These are phyloP conservation scores for Toxicodendron radicans DNA, from an alignment of 345 rosid genomes.

Conservation along the genomic window DNA sequence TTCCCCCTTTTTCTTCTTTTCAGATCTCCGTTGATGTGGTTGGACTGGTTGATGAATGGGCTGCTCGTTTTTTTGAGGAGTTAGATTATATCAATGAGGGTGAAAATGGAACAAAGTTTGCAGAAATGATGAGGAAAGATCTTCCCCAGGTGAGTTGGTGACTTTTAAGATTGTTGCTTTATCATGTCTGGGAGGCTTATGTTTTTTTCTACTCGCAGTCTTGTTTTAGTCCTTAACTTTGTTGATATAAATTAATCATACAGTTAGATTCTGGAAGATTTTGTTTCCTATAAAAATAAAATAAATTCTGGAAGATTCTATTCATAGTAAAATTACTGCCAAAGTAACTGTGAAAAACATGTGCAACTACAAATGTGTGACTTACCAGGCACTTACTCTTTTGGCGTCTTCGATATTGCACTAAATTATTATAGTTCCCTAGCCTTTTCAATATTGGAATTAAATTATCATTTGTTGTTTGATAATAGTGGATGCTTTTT, in stretches of 20 bases:
- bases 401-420: not conserved
- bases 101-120: conserved; percentile 81
- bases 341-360: too few species aligned
- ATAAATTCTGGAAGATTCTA: too few species aligned
- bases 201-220: not conserved
- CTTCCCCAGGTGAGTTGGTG: conserved; percentile 82
- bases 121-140: conserved; percentile 96
- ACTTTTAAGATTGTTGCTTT: not conserved
- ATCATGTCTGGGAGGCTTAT: not conserved
- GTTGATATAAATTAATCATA: not conserved
- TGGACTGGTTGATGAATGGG: conserved; percentile 99
- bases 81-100: conserved; percentile 96
- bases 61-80: conserved; percentile 97
- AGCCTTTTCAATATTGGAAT: not conserved
- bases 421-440: not conserved
- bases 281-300: too few species aligned
- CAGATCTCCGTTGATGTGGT: conserved; percentile 91
- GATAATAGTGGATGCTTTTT: not conserved
- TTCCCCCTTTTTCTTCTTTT: not conserved
- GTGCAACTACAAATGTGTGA: too few species aligned
- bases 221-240: not conserved
- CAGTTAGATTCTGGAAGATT: too few species aligned
- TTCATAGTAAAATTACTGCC: too few species aligned
- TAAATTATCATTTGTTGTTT: not conserved
- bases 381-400: too few species aligned